Percentiles rank a stretch among this genome's conserved stretches.
These are phyloP conservation scores for Trichoderma sp. DNA, from an alignment of 2,329 filamentous ascomycete species.

Conservation along the genomic window DNA sequence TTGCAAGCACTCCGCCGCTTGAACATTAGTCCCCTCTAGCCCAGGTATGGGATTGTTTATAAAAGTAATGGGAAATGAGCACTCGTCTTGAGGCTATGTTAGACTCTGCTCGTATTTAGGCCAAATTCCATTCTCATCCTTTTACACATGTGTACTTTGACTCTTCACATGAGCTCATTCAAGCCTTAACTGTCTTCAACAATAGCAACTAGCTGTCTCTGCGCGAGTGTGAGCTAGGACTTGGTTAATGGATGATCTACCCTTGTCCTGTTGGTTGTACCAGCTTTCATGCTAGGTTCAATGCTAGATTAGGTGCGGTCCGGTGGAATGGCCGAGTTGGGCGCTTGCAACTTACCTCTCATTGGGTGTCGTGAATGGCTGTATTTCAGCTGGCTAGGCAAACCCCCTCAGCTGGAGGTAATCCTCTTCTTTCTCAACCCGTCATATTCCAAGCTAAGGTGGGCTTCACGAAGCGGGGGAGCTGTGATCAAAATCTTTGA, in stretches of 20 bases:
- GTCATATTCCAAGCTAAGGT: neutral
- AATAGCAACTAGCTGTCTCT: neutral
- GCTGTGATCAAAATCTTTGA: neutral
- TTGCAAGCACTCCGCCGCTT: neutral
- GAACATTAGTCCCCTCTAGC: neutral
- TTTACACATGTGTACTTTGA: neutral
- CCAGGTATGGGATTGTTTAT: neutral
- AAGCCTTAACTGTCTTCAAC: neutral
- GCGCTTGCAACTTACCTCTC: neutral
- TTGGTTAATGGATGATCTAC: neutral
- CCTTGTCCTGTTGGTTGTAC: neutral
- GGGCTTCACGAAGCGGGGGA: neutral
- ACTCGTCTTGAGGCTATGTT: neutral
- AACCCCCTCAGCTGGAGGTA: neutral
- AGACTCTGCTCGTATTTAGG: neutral
- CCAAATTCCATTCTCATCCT: neutral
- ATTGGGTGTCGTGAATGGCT: neutral
- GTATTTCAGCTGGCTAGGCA: neutral
- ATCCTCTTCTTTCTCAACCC: neutral
- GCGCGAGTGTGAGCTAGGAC: neutral
- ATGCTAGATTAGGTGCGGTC: neutral
- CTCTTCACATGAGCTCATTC: neutral
- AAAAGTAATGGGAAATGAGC: neutral
- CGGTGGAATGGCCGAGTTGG: neutral
- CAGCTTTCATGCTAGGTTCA: neutral